Conservation (phyloP, 2,329 filamentous ascomycete species). For the Penicillium crustosum region DNA sequence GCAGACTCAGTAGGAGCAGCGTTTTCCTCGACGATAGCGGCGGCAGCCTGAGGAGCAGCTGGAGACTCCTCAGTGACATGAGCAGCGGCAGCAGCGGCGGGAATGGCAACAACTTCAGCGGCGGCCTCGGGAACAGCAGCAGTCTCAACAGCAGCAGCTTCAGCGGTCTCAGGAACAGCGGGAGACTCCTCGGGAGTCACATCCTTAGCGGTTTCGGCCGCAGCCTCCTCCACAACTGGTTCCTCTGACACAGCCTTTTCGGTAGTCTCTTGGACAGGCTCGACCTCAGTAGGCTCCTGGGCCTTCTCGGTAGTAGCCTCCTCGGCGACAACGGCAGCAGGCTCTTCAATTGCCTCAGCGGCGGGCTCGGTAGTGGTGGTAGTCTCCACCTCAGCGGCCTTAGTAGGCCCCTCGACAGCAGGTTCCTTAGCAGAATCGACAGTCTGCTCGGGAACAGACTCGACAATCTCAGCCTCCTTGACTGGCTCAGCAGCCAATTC, state of each 20-base stretch:
- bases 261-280: constrained; percentile 1
- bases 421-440: background rate
- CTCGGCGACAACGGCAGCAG: background rate
- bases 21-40: background rate
- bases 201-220: background rate
- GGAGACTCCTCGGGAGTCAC: background rate
- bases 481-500: background rate
- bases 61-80: background rate
- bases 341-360: background rate
- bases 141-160: background rate
- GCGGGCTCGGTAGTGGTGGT: background rate
- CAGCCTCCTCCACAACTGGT: constrained; percentile 1
- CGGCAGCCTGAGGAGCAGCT: background rate
- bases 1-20: background rate
- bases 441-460: background rate
- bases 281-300: background rate
- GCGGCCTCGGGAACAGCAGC: background rate
- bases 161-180: background rate
- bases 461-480: constrained; percentile 1
- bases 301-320: background rate
- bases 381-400: background rate
- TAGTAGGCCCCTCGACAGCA: constrained; percentile 6
- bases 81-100: background rate
- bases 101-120: no score
- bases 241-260: background rate